Percentiles rank a stretch among this genome's conserved stretches.
Evolutionary conservation across 768 basidiomycete genomes (phyloP).

Genomic region (Lactifluus piperatus): DNA sequence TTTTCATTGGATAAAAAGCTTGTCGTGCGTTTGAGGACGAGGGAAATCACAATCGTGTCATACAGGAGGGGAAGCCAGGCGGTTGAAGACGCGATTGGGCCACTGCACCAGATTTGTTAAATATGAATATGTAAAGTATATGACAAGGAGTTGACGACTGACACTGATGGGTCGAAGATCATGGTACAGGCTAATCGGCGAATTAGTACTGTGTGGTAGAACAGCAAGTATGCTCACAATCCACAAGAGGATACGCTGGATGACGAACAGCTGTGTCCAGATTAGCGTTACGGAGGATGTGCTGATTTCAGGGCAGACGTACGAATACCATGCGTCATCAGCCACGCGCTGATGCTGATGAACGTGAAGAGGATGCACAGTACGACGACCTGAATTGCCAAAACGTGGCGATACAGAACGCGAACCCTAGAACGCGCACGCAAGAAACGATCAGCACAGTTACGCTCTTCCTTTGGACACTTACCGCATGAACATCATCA

Average conservation of each 20-base stretch:
- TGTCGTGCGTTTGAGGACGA: slow-evolving; percentile 29
- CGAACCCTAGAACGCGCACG: not conserved
- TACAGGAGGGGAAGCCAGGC: slow-evolving; percentile 36
- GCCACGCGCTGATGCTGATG: slow-evolving; percentile 42
- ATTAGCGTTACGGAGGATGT: not conserved
- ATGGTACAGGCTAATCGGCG: slow-evolving; percentile 32
- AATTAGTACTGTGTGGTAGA: not conserved
- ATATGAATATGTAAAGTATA: not conserved
- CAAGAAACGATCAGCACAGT: not conserved
- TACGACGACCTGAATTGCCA: slow-evolving; percentile 25
- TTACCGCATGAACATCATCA: slow-evolving; percentile 53
- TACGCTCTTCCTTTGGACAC: slow-evolving; percentile 1
- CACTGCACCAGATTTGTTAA: slow-evolving; percentile 12
- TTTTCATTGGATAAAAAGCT: not conserved
- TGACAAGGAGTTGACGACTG: not conserved
- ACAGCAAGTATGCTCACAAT: not conserved
- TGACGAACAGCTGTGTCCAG: slow-evolving; percentile 1
- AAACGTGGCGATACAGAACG: not conserved
- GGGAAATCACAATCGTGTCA: slow-evolving; percentile 30
- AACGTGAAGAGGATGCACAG: slow-evolving; percentile 32
- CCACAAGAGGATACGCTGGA: not conserved
- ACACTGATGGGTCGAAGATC: slow-evolving; percentile 29
- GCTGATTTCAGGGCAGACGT: slow-evolving; percentile 18
- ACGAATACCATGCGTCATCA: slow-evolving; percentile 46
- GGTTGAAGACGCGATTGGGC: slow-evolving; percentile 27